Evolutionary conservation across 139 green algal genomes (phyloP).

Genomic region (Auxenochlorella pyrenoidosa): DNA sequence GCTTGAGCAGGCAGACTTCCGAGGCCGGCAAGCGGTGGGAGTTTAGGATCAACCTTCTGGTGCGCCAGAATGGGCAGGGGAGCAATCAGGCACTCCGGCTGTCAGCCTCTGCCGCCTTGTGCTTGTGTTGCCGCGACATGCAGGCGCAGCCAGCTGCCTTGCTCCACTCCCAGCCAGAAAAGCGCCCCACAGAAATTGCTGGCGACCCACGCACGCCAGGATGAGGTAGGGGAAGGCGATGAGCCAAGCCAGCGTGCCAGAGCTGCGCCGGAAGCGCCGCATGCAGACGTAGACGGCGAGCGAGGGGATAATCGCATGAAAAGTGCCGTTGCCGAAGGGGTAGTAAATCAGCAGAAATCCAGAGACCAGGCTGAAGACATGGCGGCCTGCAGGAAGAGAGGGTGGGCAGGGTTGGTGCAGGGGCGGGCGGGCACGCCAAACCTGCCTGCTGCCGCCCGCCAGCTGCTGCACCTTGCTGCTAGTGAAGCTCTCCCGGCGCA

Average conservation of each 20-base stretch:
- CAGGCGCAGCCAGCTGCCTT: too few relatives aligned
- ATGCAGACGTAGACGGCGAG: conserved; percentile 74
- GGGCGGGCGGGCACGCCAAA: too few relatives aligned
- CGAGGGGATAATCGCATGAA: conserved; percentile 63
- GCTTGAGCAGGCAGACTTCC: too few relatives aligned
- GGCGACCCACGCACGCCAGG: conserved; percentile 34
- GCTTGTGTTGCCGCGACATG: too few relatives aligned
- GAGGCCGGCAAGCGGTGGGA: too few relatives aligned
- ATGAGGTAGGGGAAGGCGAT: conserved; percentile 84
- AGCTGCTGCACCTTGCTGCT: neutral
- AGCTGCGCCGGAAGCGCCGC: conserved; percentile 54
- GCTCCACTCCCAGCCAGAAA: neutral
- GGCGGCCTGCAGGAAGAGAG: conserved; percentile 53
- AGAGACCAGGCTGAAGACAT: conserved; percentile 69
- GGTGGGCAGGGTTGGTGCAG: neutral
- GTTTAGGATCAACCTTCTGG: too few relatives aligned
- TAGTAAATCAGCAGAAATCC: conserved; percentile 82
- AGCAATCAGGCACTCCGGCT: too few relatives aligned
- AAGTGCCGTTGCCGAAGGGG: conserved; percentile 75
- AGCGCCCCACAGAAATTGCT: neutral
- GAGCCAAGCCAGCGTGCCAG: conserved; percentile 72
- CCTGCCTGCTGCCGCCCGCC: neutral
- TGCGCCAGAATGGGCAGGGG: too few relatives aligned
- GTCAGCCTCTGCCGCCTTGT: too few relatives aligned
- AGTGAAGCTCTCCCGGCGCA: neutral